Conservation (phyloP, 2,329 filamentous ascomycete genomes). For the Dactylellina haptotyla region DNA sequence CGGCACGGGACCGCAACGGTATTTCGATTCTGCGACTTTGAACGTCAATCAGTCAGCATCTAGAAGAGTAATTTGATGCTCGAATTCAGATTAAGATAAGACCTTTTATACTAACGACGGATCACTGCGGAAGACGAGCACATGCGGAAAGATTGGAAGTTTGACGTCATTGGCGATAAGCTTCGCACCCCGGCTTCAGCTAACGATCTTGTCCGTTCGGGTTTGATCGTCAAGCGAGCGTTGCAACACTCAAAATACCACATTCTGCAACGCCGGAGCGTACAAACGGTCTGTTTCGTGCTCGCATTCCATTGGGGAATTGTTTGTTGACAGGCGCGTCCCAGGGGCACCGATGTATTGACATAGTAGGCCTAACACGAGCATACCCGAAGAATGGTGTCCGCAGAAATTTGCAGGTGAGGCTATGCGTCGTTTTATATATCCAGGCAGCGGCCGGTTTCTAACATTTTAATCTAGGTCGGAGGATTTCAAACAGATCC, state of each 20-base stretch:
- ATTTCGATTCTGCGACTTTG: background rate
- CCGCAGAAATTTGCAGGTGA: background rate
- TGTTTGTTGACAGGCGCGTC: background rate
- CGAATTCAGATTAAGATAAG: background rate
- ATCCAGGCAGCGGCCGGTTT: background rate
- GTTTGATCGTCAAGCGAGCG: conserved; percentile 8
- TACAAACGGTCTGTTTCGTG: background rate
- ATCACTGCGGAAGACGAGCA: conserved; percentile 12
- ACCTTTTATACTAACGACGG: conserved; percentile 29
- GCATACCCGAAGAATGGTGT: background rate
- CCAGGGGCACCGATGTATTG: background rate
- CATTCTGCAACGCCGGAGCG: background rate
- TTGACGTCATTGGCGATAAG: conserved; percentile 29
- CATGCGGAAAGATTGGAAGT: background rate
- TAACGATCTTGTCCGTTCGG: conserved; percentile 14
- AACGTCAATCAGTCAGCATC: background rate
- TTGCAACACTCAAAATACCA: conserved; percentile 15
- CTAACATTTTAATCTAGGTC: background rate
- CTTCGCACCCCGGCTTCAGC: conserved; percentile 7
- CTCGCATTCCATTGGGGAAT: background rate
- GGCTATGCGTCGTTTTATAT: background rate
- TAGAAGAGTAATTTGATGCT: background rate
- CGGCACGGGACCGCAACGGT: background rate
- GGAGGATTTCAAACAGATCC: conserved; percentile 6
- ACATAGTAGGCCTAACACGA: background rate